Conservation (phyloP, 148 eudicot species). For the Tetragonia tetragonoides region DNA sequence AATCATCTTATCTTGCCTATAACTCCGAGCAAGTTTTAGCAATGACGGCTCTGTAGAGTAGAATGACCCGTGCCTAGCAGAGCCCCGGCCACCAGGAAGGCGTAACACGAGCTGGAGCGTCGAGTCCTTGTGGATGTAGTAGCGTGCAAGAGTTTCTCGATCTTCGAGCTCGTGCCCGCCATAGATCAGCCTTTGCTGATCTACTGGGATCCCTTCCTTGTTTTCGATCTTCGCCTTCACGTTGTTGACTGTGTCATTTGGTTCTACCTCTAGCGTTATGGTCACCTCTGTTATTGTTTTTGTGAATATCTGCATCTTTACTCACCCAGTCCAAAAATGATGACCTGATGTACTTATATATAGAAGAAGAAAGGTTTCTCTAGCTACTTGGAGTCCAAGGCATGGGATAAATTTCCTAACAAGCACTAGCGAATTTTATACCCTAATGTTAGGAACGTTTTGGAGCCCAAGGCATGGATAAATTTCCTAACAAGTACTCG, state of each 20-base stretch:
- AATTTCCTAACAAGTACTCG: too few species aligned
- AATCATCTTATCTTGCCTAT: neutral
- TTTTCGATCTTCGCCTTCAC: conserved; percentile 5
- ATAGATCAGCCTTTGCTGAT: neutral
- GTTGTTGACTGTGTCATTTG: conserved; percentile 1
- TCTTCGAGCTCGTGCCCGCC: neutral
- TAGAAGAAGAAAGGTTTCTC: too few species aligned
- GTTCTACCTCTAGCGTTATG: conserved; percentile 14
- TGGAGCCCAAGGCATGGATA: too few species aligned
- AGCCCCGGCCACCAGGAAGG: conserved; percentile 5
- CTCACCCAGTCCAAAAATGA: too few species aligned
- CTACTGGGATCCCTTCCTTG: conserved; percentile 3
- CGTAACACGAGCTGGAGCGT: conserved; percentile 2
- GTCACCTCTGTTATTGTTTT: conserved; percentile 14
- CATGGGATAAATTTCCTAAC: too few species aligned
- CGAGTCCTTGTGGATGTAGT: conserved; percentile 1
- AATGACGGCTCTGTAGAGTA: neutral
- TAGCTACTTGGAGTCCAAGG: too few species aligned
- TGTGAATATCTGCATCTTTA: neutral
- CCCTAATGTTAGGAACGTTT: too few species aligned
- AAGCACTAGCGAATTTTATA: too few species aligned
- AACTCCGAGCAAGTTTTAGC: neutral
- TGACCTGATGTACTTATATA: too few species aligned
- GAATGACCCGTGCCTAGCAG: neutral
- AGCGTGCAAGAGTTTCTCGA: neutral